Percentiles rank a stretch among this genome's conserved stretches.
Evolutionary conservation across 805 yeast species (phyloP).

Genomic region (Candida peoriensis): DNA sequence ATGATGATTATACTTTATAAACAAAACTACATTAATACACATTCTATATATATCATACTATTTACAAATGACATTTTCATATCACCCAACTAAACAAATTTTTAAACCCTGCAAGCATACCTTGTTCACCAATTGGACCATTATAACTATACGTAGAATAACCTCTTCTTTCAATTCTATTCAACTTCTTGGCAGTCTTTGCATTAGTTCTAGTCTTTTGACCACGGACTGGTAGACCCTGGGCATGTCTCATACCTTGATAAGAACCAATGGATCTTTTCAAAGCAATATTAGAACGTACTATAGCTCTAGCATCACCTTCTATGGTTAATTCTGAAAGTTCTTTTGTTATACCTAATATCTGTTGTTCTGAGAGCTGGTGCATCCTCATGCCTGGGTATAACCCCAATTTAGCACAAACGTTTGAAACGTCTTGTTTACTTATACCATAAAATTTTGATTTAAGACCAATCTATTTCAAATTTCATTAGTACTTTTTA

Average conservation of each 20-base stretch:
- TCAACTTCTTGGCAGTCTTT: conserved; percentile 80
- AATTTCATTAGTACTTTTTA: not conserved
- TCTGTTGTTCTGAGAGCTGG: conserved; percentile 83
- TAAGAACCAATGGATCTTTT: conserved; percentile 81
- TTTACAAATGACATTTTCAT: conserved; percentile 4
- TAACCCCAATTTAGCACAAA: conserved; percentile 85
- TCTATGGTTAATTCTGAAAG: conserved; percentile 79
- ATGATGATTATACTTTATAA: conserved; percentile 34
- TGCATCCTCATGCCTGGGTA: conserved; percentile 94
- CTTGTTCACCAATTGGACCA: conserved; percentile 3
- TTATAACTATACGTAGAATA: conserved; percentile 16
- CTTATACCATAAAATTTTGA: conserved; percentile 87
- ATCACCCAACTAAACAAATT: conserved; percentile 18
- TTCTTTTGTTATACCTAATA: conserved; percentile 83
- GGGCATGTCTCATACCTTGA: conserved; percentile 84
- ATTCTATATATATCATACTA: not conserved
- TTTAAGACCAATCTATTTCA: conserved; percentile 54
- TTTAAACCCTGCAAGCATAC: conserved; percentile 20
- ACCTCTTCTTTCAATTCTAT: conserved; percentile 64
- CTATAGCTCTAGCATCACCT: conserved; percentile 67
- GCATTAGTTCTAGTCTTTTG: conserved; percentile 92
- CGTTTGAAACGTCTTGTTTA: conserved; percentile 56
- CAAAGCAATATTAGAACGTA: conserved; percentile 70
- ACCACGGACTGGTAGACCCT: conserved; percentile 80
- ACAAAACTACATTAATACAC: not conserved